Base-by-base conservation (phyloP, 495 filamentous ascomycete genomes). In the Astrocystis sublimbata region DNA sequence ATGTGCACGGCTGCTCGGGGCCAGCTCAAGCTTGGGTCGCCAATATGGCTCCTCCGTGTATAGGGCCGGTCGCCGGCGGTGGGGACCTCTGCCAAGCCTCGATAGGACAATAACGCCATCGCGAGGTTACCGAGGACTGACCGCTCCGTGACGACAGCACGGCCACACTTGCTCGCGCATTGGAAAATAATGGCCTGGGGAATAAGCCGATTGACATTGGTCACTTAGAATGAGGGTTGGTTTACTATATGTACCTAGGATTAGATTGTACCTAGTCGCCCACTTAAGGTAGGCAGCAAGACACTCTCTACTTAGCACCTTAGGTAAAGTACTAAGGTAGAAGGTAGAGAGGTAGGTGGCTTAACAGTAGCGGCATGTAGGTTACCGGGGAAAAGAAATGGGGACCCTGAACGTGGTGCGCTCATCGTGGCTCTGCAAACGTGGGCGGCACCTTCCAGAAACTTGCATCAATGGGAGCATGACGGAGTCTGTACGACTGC, bases 31-130 rank as follows among this genome's bases (percentile, higher is more conserved):
- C 26, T 31, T 31, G 9, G n/a, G 35, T 23, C 30, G 23, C 36
- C 23, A 19, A 26, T 15, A 23, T n/a, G n/a, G n/a, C n/a, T 15
- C 23, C 21, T 24, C 15, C 52, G 36, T 56, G 52, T 45, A 9
- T 17, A 6, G 45, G 45, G 36, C 40, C 40, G 54, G 54, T 57
- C 35, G 28, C 26, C 40, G 54, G 53, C 31, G 15, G 15, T 33
- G n/a, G n/a, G n/a, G n/a, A n/a, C n/a, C n/a, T n/a, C n/a, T n/a
- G 54, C 54, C 54, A 57, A 57, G 54, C 24, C 3, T 9, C 12
- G 13, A 6, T 17, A 19, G n/a, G 6, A 24, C 23, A 45, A 23
- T 28, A 33, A 31, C 6, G 8, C 17, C 26, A 57, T 57, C 54
- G 31, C 21, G 54, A 45, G 1, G 40, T 15, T 45, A 15, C 36